Base-by-base conservation (phyloP, 83 land plant species). In the Picea mariana region DNA sequence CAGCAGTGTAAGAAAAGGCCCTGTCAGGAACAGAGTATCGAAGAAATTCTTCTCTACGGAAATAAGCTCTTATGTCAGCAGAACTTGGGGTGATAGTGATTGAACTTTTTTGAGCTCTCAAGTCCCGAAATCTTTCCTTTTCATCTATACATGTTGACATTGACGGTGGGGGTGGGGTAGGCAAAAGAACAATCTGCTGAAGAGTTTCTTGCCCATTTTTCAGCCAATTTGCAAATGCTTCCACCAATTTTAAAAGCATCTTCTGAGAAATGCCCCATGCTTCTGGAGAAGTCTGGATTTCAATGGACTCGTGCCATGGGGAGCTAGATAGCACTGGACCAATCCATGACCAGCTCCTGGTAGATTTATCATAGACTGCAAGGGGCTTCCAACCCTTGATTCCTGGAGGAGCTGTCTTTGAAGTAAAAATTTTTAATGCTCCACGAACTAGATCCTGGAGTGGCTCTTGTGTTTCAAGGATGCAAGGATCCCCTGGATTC, bases 21-120 rank as follows among this genome's bases (percentile, higher is more conserved):
- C 99, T 90, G 81, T 98, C 99, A 69, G 99, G 99, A 79, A 98
- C 84, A n/a, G 94, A 91, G 83, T 98, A 98, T 60, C 99, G 85
- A 34, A 95, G 87, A 60, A 88, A 42, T 82, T 98, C 99, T 73
- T 98, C 97, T 84, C 81, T 88, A 17, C 97, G 95, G 80, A 98
- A 98, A 82, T 98, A 98, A 31, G 85, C 86, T 64, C 92, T 91
- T 82, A 94, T 92, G 87, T 98, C 99, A 55, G 93, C 98, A 81
- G 99, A 89, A 86, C 99, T 95, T 3, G 99, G 92, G 67, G 86
- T 86, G 73, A 98, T 96, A 18, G 99, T 98, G 79, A 81, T 91
- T 11, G 91, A 85, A 82, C 99, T 98, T 87, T 98, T 98, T 86
- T 98, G 99, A 68, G 98, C 99, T 86, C 97, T 90, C 67, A 95